These are phyloP conservation scores for Botrytis elliptica DNA, from an alignment of 2,329 filamentous ascomycete species.

Conservation along the genomic window DNA sequence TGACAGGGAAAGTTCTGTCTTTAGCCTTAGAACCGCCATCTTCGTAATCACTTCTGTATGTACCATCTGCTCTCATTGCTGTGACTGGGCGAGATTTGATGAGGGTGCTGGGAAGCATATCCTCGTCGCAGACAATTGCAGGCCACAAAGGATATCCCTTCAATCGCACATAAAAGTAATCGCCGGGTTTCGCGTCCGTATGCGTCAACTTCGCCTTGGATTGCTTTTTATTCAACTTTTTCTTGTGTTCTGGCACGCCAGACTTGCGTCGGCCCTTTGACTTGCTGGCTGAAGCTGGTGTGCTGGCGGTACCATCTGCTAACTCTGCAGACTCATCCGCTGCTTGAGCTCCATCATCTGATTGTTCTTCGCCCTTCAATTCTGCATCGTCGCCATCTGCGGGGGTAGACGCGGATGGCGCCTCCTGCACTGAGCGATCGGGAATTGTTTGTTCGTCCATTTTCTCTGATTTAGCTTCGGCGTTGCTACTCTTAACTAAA, in stretches of 20 bases:
- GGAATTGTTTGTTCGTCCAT: conserved; percentile 30
- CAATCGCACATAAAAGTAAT: conserved; percentile 89
- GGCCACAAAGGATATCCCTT: conserved; percentile 96
- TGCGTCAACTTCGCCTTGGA: conserved; percentile 70
- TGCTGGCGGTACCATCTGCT: conserved; percentile 39
- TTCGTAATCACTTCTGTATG: conserved; percentile 81
- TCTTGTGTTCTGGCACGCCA: conserved; percentile 64
- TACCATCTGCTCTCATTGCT: conserved; percentile 77
- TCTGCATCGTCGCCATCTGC: conserved; percentile 35
- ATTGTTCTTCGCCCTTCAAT: conserved; percentile 40
- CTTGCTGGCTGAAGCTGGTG: conserved; percentile 45
- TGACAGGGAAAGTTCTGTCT: conserved; percentile 87
- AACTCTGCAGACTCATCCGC: conserved; percentile 34
- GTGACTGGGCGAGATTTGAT: conserved; percentile 79
- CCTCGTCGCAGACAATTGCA: conserved; percentile 88
- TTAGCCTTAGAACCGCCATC: conserved; percentile 83
- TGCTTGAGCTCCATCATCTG: conserved; percentile 34
- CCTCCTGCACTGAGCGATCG: conserved; percentile 21
- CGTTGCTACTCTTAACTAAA: conserved; percentile 28
- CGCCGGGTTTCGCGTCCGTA: conserved; percentile 81
- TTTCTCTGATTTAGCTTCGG: conserved; percentile 19
- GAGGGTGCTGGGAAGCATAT: conserved; percentile 81
- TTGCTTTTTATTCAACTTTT: conserved; percentile 83
- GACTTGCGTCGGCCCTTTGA: conserved; percentile 72
- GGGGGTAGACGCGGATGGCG: conserved; percentile 29